These are phyloP conservation scores for Alternaria sp. DNA, from an alignment of 2,329 filamentous ascomycete genomes.

Conservation along the genomic window DNA sequence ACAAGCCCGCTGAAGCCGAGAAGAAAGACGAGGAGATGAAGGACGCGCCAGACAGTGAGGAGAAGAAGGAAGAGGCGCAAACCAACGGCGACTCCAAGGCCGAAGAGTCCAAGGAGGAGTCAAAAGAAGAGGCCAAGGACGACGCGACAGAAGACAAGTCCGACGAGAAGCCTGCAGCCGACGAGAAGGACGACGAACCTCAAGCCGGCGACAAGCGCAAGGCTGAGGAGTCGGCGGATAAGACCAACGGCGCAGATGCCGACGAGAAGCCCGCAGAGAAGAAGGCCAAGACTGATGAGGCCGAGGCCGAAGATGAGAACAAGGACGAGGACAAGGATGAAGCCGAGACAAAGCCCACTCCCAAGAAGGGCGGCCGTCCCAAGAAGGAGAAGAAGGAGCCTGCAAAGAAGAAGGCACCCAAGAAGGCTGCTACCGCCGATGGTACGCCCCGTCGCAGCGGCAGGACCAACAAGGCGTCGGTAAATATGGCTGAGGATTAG, in stretches of 20 bases:
- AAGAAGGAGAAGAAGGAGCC: constrained; percentile 54
- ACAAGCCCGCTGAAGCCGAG: constrained; percentile 43
- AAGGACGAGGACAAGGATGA: constrained; percentile 35
- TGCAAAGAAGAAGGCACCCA: constrained; percentile 55
- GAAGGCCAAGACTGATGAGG: constrained; percentile 37
- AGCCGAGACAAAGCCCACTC: constrained; percentile 37
- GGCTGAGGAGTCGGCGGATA: constrained; percentile 35
- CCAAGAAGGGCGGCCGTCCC: constrained; percentile 52
- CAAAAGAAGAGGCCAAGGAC: constrained; percentile 34
- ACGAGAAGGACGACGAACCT: constrained; percentile 14
- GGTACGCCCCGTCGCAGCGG: constrained; percentile 59
- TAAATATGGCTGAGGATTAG: constrained; percentile 7
- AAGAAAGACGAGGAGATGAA: constrained; percentile 44
- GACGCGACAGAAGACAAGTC: constrained; percentile 29
- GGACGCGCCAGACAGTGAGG: constrained; percentile 27
- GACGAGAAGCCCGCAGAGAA: constrained; percentile 29
- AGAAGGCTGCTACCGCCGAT: constrained; percentile 60
- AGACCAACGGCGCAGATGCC: constrained; percentile 27
- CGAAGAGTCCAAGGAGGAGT: constrained; percentile 37
- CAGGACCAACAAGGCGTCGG: constrained; percentile 36
- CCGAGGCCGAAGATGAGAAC: constrained; percentile 40
- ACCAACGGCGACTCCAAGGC: constrained; percentile 36
- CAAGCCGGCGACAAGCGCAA: constrained; percentile 50
- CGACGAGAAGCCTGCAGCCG: constrained; percentile 1
- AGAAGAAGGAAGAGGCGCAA: constrained; percentile 34